Conservation (phyloP, 495 filamentous ascomycete genomes). For the Aspergillus nanangensis region DNA sequence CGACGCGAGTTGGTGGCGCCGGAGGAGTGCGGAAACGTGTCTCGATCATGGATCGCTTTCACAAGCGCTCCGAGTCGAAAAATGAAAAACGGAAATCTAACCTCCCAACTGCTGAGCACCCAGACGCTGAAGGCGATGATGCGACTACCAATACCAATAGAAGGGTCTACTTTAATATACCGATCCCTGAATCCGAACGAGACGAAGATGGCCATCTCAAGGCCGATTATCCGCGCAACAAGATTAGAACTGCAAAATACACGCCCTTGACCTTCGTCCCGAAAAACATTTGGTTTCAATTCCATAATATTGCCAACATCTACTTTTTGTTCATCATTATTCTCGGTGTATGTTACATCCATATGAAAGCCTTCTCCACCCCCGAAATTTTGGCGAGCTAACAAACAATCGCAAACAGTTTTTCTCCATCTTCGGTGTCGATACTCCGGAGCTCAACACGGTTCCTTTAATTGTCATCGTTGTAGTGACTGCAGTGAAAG, state of each 20-base stretch:
- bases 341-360: conserved; percentile 73
- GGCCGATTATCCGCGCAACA: conserved; percentile 77
- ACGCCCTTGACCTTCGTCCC: conserved; percentile 95
- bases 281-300: conserved; percentile 95
- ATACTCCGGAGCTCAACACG: conserved; percentile 84
- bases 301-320: conserved; percentile 97
- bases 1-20: conserved; percentile 69
- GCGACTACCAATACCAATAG: conserved; percentile 30
- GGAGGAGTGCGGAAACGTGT: conserved; percentile 75
- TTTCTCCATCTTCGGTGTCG: conserved; percentile 91
- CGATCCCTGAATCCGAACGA: conserved; percentile 69
- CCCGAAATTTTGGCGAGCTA: too few species aligned
- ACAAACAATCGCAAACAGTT: conserved; percentile 52
- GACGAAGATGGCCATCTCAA: conserved; percentile 78
- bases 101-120: conserved; percentile 31
- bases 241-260: conserved; percentile 97
- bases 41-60: conserved; percentile 75
- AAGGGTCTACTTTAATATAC: conserved; percentile 79
- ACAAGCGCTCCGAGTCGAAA: conserved; percentile 52
- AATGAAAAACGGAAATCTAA: conserved; percentile 67
- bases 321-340: conserved; percentile 98
- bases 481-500: conserved; percentile 86
- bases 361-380: not conserved
- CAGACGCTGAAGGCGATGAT: conserved; percentile 32
- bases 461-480: conserved; percentile 94